A percentile compares a stretch with the other conserved stretches of the same genome.
phyloP scores from a whole-genome alignment of 495 filamentous ascomycete species.

The Physcia stellaris region DNA sequence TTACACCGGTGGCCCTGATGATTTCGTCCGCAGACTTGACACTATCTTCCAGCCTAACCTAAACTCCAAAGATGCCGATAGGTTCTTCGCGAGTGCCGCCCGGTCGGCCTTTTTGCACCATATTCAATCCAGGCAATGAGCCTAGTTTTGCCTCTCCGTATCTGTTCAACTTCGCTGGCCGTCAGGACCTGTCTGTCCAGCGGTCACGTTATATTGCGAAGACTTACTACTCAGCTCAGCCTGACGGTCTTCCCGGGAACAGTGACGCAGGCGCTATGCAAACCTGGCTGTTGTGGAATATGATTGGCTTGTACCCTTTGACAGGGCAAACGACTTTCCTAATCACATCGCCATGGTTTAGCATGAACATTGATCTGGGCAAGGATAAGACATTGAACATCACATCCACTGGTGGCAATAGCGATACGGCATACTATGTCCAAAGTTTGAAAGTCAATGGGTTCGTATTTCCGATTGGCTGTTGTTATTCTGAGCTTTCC shows the following conservation, averaged over 20 bases:
- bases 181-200: constrained; percentile 38
- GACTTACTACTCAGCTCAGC: constrained; percentile 23
- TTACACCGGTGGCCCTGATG: constrained; percentile 40
- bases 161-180: constrained; percentile 53
- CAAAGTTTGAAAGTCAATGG: constrained; percentile 38
- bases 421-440: constrained; percentile 28
- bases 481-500: no score
- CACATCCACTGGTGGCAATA: constrained; percentile 29
- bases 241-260: no score
- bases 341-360: constrained; percentile 43
- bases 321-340: constrained; percentile 42
- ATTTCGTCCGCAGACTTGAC: constrained; percentile 50
- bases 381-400: constrained; percentile 30
- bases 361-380: constrained; percentile 34
- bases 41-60: constrained; percentile 43
- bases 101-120: constrained; percentile 35
- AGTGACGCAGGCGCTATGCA: constrained; percentile 47
- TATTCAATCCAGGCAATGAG: constrained; percentile 58
- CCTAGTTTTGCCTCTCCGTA: constrained; percentile 58
- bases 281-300: constrained; percentile 46
- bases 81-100: no score
- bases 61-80: constrained; percentile 29
- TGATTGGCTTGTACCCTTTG: constrained; percentile 45
- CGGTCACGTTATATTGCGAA: constrained; percentile 27
- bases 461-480: no score